Base-by-base conservation (phyloP, 176 grass and related monocot species). In the Coix lacrymajobi region DNA sequence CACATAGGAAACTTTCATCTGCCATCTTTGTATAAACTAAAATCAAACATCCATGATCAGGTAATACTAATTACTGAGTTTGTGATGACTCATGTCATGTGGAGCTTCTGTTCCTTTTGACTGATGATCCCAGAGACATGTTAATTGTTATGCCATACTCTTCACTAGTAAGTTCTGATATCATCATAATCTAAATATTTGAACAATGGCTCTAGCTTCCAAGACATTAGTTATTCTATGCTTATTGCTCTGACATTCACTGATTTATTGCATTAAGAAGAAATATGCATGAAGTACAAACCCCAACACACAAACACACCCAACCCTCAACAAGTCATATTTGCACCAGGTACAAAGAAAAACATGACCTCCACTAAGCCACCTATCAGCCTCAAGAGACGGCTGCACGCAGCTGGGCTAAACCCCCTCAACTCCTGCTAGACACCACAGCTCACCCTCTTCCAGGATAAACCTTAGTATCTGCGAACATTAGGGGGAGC, bases 131-230 rank as follows among this genome's bases (percentile, higher is more conserved):
- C 4, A 60, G 40, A 51, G 15, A 48, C 22, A 45, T 49, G 6
- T 33, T 49, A 41, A 28, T 69, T 85, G 7, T 80, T 19, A 58
- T 75, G 49, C 9, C 51, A 70, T 71, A 52, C 22, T 41, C 11
- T 89, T 25, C 24, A 69, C 30, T 34, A 71, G 25, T 85, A 71
- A 51, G 58, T 69, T 81, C 15, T 26, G 48, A 24, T 76, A 4
- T 75, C 75, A 26, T 31, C 65, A 62, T 54, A 62, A 70, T 76
- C 37, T 26, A 78, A 73, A 45, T 83, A 12, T 76, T 43, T 57
- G 36, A 58, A 71, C 51, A 48, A 41, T 4, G 1, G 58, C 13
- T 63, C 16, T 7, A 78, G 0, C 39, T 66, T 77, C 44, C 13
- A 70, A 75, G 30, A 62, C 30, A 69, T 79, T 75, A 3, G 37